Conservation (phyloP, 345 rosid genomes). For the Pugionium cornutum region DNA sequence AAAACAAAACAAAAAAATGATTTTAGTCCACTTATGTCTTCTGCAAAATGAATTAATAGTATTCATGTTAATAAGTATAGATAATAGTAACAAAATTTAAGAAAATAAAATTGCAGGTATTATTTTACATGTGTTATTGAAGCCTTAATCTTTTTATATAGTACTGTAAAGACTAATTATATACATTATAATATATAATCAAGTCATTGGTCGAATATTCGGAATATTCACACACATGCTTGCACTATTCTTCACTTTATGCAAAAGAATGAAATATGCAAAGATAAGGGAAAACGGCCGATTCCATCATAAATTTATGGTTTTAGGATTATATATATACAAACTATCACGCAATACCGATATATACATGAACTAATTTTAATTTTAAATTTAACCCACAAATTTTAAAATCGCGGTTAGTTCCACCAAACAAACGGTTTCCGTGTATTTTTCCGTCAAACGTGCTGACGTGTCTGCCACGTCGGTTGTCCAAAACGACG, state of each 20-base stretch:
- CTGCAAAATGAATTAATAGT: not conserved
- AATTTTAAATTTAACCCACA: too few species aligned
- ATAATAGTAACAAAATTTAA: not conserved
- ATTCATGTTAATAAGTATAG: not conserved
- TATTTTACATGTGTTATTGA: constrained; percentile 1
- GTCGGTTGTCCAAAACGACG: too few species aligned
- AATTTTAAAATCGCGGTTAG: too few species aligned
- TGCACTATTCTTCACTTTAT: constrained; percentile 23
- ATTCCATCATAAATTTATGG: too few species aligned
- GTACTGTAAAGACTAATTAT: not conserved
- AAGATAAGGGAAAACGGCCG: too few species aligned
- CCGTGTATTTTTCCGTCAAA: too few species aligned
- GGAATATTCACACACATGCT: constrained; percentile 20
- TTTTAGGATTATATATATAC: too few species aligned
- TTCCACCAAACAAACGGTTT: too few species aligned
- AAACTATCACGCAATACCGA: too few species aligned
- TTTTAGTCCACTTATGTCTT: constrained; percentile 20
- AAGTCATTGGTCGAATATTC: constrained; percentile 34
- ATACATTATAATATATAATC: not conserved
- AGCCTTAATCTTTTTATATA: not conserved
- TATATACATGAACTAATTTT: too few species aligned
- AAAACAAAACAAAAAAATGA: too few species aligned
- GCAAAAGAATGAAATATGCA: not conserved
- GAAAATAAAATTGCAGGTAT: not conserved
- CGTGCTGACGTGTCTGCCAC: too few species aligned